phyloP scores from a whole-genome alignment of 495 filamentous ascomycete genomes.

The Aspergillus haitiensis region DNA sequence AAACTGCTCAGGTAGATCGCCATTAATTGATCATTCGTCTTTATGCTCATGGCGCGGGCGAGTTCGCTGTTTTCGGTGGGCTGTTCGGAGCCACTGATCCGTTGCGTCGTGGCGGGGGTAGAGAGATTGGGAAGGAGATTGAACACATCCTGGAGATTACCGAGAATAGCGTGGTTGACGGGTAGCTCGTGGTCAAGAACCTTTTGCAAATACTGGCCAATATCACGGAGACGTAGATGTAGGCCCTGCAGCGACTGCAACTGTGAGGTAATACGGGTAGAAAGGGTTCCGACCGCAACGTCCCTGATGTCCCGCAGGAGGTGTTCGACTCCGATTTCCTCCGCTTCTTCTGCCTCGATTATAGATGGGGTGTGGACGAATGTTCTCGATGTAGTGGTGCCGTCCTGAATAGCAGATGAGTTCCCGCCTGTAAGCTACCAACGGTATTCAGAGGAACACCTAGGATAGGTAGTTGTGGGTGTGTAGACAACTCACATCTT shows the following conservation, averaged over 20 bases:
- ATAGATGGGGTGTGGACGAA: slow-evolving; percentile 99
- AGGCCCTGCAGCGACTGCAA: slow-evolving; percentile 96
- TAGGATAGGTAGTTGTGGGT: not conserved
- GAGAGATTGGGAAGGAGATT: slow-evolving; percentile 96
- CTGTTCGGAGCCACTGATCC: slow-evolving; percentile 45
- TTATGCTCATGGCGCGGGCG: slow-evolving; percentile 92
- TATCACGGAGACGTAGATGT: slow-evolving; percentile 92
- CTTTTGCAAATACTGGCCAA: slow-evolving; percentile 92
- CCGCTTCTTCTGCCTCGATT: slow-evolving; percentile 98
- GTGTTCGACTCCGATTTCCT: slow-evolving; percentile 98
- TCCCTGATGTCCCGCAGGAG: slow-evolving; percentile 95
- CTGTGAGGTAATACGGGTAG: slow-evolving; percentile 95
- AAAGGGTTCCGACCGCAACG: slow-evolving; percentile 97
- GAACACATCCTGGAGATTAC: slow-evolving; percentile 98
- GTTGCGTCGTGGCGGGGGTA: slow-evolving; percentile 64
- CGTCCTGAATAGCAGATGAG: slow-evolving; percentile 62
- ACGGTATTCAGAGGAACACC: not conserved
- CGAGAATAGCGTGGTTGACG: slow-evolving; percentile 95
- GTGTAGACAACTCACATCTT: slow-evolving; percentile 72
- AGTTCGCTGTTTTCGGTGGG: slow-evolving; percentile 74
- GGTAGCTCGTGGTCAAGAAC: slow-evolving; percentile 89
- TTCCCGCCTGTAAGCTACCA: not conserved
- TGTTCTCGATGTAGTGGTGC: slow-evolving; percentile 93
- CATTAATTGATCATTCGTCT: slow-evolving; percentile 99
- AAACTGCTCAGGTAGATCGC: slow-evolving; percentile 94